A percentile compares a stretch with the other conserved stretches of the same genome.
phyloP scores from a whole-genome alignment of 2,329 filamentous ascomycete species.

The Fusarium sarcochroum region DNA sequence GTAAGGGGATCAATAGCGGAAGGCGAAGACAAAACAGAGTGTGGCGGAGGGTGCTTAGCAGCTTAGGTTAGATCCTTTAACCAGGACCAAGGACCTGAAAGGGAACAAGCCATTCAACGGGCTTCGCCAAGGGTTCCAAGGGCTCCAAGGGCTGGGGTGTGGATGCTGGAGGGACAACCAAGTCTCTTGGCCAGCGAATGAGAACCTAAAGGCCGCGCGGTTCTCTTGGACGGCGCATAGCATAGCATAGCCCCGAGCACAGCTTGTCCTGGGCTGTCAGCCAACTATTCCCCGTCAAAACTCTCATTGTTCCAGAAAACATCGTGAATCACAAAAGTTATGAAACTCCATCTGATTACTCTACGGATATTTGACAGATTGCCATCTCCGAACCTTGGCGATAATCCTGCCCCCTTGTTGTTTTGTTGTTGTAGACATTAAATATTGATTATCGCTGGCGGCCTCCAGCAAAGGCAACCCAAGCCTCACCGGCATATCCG shows the following conservation, averaged over 20 bases:
- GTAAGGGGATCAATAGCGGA: constrained; percentile 2
- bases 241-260: constrained; percentile 22
- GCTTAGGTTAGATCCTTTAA: constrained; percentile 10
- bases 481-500: constrained; percentile 26
- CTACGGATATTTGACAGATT: constrained; percentile 18
- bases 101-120: constrained; percentile 7
- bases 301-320: background rate
- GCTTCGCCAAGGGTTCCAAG: constrained; percentile 27
- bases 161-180: constrained; percentile 39
- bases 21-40: constrained; percentile 29
- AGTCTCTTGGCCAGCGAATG: constrained; percentile 33
- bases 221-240: constrained; percentile 2
- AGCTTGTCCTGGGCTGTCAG: constrained; percentile 3
- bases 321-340: constrained; percentile 5
- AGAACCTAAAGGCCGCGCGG: constrained; percentile 34
- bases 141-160: constrained; percentile 33
- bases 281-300: constrained; percentile 1
- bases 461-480: background rate
- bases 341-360: constrained; percentile 8
- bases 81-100: no score
- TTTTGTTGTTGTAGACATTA: background rate
- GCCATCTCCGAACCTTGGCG: background rate
- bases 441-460: constrained; percentile 7
- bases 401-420: background rate
- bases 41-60: constrained; percentile 34